phyloP scores from a whole-genome alignment of 1,284 basidiomycete species.

The Ganoderma boninense region DNA sequence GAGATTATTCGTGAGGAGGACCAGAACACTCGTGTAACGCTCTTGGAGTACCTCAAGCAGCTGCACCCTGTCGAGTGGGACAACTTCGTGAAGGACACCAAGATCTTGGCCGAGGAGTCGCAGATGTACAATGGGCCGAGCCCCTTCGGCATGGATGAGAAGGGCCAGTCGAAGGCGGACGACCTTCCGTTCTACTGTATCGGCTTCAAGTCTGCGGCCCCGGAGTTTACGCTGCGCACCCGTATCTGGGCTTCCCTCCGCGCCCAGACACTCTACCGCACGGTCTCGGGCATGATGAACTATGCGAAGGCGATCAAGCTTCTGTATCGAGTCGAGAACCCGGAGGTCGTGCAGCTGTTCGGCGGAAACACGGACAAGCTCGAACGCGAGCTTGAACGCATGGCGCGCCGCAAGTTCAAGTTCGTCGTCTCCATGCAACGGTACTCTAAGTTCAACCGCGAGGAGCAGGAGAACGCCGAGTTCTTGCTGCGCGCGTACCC shows the following conservation, averaged over 20 bases:
- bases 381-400: conserved; percentile 96
- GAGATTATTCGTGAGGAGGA: conserved; percentile 98
- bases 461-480: conserved; percentile 99
- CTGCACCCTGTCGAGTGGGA: conserved; percentile 99
- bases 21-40: conserved; percentile 92
- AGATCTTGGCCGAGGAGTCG: conserved; percentile 97
- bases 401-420: conserved; percentile 99
- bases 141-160: conserved; percentile 88
- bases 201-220: conserved; percentile 98
- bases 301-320: conserved; percentile 99
- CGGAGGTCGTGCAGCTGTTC: conserved; percentile 96
- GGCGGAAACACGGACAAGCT: conserved; percentile 98
- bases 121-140: conserved; percentile 84
- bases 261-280: conserved; percentile 98
- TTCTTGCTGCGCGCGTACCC: conserved; percentile 99
- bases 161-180: conserved; percentile 86
- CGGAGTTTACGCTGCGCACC: conserved; percentile 97
- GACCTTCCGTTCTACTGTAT: conserved; percentile 99
- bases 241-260: conserved; percentile 99
- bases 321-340: conserved; percentile 99
- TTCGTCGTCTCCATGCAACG: conserved; percentile 99
- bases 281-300: conserved; percentile 99
- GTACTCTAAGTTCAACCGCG: conserved; percentile 99
- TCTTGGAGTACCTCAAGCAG: conserved; percentile 97
- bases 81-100: conserved; percentile 99